Evolutionary conservation across 371 early-diverging fungal genomes (phyloP), one percentile per base, ranked within the genome.

Genomic region (Mortierella sp.): DNA sequence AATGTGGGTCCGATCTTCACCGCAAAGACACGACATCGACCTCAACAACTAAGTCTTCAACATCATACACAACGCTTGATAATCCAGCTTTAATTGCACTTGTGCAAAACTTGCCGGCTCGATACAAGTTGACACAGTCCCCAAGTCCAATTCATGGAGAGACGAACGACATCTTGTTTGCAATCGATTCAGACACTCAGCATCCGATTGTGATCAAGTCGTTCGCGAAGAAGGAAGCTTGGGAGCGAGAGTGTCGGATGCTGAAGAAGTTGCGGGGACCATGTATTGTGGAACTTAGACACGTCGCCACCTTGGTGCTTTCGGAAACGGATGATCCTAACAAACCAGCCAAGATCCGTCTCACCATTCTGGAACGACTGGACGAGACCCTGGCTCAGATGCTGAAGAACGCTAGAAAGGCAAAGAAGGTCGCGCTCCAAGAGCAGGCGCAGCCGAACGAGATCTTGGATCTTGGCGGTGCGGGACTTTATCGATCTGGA

Each of bases 181-280:
- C 75, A 7, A 55, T 75, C 24, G 75, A 75, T 28, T 64, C 75
- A 4, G 75, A 75, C 19, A 75, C 75, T 0, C 75, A 75, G 15
- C 75, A 68, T n/a, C 75, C 75, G 2, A 75, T 75, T 52, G 75
- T 67, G 31, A 68, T 75, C 24, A 75, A 75, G 47, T 75, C 75
- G 0, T 75, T 75, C 50, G 49, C 68, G 0, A 53, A 64, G 8
- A 67, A 68, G 51, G 75, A 75, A 31, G 75, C 69, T 4, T 75
- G 75, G 75, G 75, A 75, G 50, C 55, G 75, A 17, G 75, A 75
- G 21, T 75, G 75, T n/a, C 42, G 75, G 6, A 56, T 64, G 23
- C 52, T 75, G 19, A 67, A 60, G 21, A 41, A 69, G 30, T 30
- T 75, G n/a, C 58, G 64, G n/a, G 75, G 75, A 23, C 69, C 75